Percentiles rank a stretch among this genome's conserved stretches.
phyloP scores from a whole-genome alignment of 2,329 filamentous ascomycete species.

The Colletotrichum noveboracense region DNA sequence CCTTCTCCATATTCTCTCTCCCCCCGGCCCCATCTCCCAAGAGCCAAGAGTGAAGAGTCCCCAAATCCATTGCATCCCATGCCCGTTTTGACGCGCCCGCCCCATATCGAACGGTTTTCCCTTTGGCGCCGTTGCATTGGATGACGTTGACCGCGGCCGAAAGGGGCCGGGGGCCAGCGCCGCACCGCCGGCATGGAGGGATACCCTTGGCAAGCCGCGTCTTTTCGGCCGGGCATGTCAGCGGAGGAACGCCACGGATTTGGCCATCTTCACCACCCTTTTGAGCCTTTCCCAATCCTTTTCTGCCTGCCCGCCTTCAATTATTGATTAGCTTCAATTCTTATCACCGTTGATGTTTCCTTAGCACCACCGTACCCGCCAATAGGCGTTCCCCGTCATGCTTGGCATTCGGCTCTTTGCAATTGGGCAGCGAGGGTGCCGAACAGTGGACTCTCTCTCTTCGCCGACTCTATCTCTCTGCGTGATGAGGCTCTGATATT shows the following conservation, averaged over 20 bases:
- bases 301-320: background rate
- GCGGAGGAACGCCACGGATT: background rate
- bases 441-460: background rate
- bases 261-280: background rate
- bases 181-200: background rate
- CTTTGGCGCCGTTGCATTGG: slow-evolving; percentile 1
- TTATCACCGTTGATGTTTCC: slow-evolving; percentile 8
- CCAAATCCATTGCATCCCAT: background rate
- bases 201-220: slow-evolving; percentile 3
- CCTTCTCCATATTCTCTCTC: background rate
- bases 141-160: slow-evolving; percentile 6
- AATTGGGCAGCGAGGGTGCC: background rate
- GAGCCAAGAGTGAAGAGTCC: background rate
- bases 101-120: background rate
- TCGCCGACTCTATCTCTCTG: background rate
- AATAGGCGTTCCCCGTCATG: background rate
- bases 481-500: background rate
- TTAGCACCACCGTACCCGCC: background rate
- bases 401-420: background rate
- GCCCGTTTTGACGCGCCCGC: background rate
- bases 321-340: background rate
- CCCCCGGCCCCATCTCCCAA: background rate
- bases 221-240: background rate
- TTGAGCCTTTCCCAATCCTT: background rate
- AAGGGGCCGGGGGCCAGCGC: background rate